phyloP scores from a whole-genome alignment of 345 rosid genomes.

The Camelina laxa region DNA sequence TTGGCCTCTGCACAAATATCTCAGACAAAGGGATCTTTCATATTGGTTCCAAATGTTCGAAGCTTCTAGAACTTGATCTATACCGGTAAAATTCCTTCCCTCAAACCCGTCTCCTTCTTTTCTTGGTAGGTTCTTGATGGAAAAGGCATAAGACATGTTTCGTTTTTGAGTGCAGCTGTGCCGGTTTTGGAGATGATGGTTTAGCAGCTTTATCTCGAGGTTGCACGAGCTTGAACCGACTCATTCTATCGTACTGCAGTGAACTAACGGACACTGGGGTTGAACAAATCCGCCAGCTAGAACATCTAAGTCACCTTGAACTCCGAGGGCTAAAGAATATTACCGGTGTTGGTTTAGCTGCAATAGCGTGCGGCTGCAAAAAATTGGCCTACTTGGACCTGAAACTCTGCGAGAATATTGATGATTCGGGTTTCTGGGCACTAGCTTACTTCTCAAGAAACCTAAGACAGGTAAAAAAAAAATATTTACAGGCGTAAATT shows the following conservation, averaged over 20 bases:
- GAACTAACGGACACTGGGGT: slow-evolving; percentile 71
- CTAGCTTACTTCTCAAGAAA: slow-evolving; percentile 69
- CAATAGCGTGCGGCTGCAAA: slow-evolving; percentile 67
- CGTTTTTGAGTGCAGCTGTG: slow-evolving; percentile 54
- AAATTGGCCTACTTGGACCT: slow-evolving; percentile 72
- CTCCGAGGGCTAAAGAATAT: slow-evolving; percentile 64
- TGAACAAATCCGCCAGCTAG: slow-evolving; percentile 54
- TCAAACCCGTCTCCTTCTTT: neutral
- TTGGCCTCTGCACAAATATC: slow-evolving; percentile 74
- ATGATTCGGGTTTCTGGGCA: slow-evolving; percentile 80
- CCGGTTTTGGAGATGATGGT: slow-evolving; percentile 71
- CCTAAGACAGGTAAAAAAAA: slow-evolving; percentile 71
- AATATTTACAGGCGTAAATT: neutral
- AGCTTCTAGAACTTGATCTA: slow-evolving; percentile 76
- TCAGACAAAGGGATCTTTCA: slow-evolving; percentile 72
- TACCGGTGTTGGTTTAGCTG: slow-evolving; percentile 66
- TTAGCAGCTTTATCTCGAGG: slow-evolving; percentile 72
- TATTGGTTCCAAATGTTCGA: slow-evolving; percentile 66
- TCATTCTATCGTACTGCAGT: slow-evolving; percentile 79
- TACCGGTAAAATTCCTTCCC: slow-evolving; percentile 61
- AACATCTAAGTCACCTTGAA: slow-evolving; percentile 72
- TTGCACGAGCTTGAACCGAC: slow-evolving; percentile 76
- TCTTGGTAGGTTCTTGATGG: neutral
- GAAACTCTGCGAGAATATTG: slow-evolving; percentile 71
- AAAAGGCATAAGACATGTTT: neutral